These are phyloP conservation scores for Ophiostoma himal-ulmi DNA, from an alignment of 2,329 filamentous ascomycete species.

Conservation along the genomic window DNA sequence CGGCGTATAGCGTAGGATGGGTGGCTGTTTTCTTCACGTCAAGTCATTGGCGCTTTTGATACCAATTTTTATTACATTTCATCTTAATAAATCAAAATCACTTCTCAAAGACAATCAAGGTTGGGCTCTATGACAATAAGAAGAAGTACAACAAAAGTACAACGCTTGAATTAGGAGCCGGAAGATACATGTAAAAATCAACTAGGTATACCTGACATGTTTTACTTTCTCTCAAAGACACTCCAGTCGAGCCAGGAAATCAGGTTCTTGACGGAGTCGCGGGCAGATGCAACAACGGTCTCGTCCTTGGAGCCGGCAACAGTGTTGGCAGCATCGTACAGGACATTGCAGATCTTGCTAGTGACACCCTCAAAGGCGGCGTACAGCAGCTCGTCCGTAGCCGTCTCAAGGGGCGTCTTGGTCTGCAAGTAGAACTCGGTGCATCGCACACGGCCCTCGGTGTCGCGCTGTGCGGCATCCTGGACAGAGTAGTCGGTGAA, in stretches of 20 bases:
- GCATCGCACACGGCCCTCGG: constrained; percentile 19
- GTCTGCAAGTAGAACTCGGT: constrained; percentile 18
- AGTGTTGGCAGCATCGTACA: constrained; percentile 16
- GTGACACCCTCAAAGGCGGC: constrained; percentile 21
- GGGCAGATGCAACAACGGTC: constrained; percentile 6
- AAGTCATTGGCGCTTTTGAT: background rate
- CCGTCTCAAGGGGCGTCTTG: constrained; percentile 10
- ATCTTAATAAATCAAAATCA: background rate
- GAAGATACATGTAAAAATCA: background rate
- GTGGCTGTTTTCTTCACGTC: no score
- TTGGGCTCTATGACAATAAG: background rate
- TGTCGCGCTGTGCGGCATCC: constrained; percentile 12
- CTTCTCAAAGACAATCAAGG: background rate
- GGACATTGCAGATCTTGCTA: constrained; percentile 16
- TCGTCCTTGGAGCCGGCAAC: background rate
- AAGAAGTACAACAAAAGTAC: background rate
- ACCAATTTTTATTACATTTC: background rate
- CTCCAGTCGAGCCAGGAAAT: constrained; percentile 23
- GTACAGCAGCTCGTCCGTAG: constrained; percentile 17
- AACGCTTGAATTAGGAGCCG: background rate
- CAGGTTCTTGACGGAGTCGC: constrained; percentile 16
- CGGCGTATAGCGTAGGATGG: background rate
- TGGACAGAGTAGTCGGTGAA: constrained; percentile 16
- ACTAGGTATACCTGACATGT: background rate
- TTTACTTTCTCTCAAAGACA: constrained; percentile 19